Percentiles rank a stretch among this genome's conserved stretches.
phyloP scores from a whole-genome alignment of 2,329 filamentous ascomycete genomes.

The Intubia oerlemansii region DNA sequence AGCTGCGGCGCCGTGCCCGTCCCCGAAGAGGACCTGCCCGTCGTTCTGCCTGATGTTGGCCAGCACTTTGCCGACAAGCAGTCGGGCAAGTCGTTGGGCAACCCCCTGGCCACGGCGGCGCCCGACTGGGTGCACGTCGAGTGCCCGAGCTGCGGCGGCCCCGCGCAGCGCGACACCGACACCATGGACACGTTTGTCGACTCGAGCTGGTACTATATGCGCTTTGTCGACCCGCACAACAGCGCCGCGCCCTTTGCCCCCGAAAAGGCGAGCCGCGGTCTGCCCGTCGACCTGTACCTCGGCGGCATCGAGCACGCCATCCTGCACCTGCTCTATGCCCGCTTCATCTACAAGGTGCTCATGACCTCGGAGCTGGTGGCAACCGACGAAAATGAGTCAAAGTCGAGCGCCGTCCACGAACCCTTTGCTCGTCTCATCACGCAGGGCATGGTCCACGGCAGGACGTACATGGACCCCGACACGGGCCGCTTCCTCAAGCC shows the following conservation, averaged over 20 bases:
- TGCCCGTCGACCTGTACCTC: constrained; percentile 75
- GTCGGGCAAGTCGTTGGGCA: constrained; percentile 44
- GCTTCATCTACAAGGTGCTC: constrained; percentile 80
- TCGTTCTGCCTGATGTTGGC: constrained; percentile 50
- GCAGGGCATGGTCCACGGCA: constrained; percentile 86
- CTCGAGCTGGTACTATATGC: constrained; percentile 83
- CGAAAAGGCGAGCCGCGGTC: constrained; percentile 27
- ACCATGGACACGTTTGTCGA: constrained; percentile 96
- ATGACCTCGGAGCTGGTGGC: constrained; percentile 25
- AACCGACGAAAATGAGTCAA: constrained; percentile 1
- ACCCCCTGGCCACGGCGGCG: constrained; percentile 49
- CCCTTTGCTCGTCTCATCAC: constrained; percentile 69
- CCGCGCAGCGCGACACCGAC: constrained; percentile 67
- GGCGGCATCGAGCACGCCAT: constrained; percentile 85
- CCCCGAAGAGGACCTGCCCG: constrained; percentile 53
- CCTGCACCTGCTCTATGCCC: constrained; percentile 68
- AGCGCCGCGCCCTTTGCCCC: constrained; percentile 36
- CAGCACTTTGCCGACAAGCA: constrained; percentile 38
- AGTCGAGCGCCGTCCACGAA: constrained; percentile 28
- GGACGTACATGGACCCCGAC: constrained; percentile 54
- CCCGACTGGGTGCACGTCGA: constrained; percentile 54
- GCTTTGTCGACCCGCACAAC: constrained; percentile 56
- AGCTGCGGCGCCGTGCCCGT: constrained; percentile 64
- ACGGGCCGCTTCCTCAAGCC: constrained; percentile 60
- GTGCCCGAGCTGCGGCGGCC: constrained; percentile 51